These are phyloP conservation scores for Xylaria sp. DNA, from an alignment of 2,329 filamentous ascomycete species.

Conservation along the genomic window DNA sequence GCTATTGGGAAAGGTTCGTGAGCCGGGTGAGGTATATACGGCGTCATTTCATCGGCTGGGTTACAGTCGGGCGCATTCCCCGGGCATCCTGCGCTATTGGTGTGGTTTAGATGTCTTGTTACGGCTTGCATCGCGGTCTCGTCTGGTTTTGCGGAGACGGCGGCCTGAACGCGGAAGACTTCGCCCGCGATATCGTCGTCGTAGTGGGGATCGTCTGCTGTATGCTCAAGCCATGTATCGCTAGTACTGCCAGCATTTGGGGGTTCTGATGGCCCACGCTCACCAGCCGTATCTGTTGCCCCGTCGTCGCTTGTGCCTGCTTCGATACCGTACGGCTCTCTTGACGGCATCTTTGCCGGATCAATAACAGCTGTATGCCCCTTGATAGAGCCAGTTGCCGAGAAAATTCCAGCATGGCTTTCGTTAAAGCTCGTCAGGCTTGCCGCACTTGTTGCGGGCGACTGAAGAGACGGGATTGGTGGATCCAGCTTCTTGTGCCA, in stretches of 20 bases:
- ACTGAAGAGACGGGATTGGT: conserved; percentile 65
- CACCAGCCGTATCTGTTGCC: background rate
- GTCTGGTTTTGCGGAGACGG: conserved; percentile 59
- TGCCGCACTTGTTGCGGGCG: conserved; percentile 56
- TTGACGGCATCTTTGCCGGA: conserved; percentile 41
- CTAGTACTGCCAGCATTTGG: background rate
- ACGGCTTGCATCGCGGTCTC: conserved; percentile 69
- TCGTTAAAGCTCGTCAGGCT: conserved; percentile 45
- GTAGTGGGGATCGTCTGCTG: conserved; percentile 69
- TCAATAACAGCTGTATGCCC: conserved; percentile 48
- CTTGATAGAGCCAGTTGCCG: conserved; percentile 47
- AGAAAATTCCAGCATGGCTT: conserved; percentile 46
- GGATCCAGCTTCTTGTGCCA: conserved; percentile 74
- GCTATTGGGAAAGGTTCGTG: conserved; percentile 75
- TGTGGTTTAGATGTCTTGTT: conserved; percentile 74
- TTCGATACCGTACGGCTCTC: conserved; percentile 28
- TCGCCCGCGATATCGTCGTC: conserved; percentile 71
- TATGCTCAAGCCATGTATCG: conserved; percentile 60
- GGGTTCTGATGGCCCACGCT: background rate
- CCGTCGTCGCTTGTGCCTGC: background rate
- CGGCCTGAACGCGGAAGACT: conserved; percentile 69
- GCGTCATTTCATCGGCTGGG: conserved; percentile 69
- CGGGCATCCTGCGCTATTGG: conserved; percentile 61
- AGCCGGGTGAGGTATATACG: conserved; percentile 67
- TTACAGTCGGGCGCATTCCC: conserved; percentile 65